Evolutionary conservation across 345 rosid species (phyloP).

Genomic region (Salix purpurea): DNA sequence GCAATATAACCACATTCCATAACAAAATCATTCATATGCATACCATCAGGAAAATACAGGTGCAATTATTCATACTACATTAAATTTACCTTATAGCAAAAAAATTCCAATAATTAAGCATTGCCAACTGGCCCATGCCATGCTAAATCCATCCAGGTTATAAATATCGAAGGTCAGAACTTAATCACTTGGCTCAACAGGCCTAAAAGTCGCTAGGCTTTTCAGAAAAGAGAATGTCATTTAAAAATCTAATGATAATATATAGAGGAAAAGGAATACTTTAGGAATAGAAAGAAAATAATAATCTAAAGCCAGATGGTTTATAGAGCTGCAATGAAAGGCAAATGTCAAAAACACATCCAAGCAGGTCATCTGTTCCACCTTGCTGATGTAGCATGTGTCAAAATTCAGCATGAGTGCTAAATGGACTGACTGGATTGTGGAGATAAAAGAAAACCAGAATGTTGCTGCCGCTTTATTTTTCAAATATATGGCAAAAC

Average conservation of each 20-base stretch:
- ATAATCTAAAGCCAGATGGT: neutral
- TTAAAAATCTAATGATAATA: neutral
- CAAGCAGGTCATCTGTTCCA: neutral
- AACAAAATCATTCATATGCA: neutral
- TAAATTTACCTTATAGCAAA: neutral
- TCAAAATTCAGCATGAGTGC: neutral
- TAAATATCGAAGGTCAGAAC: neutral
- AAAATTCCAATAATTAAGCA: neutral
- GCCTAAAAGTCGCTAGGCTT: neutral
- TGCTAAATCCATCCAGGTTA: neutral
- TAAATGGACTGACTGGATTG: neutral
- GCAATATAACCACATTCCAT: neutral
- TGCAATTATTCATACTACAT: neutral
- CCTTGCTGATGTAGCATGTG: neutral
- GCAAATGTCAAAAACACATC: neutral
- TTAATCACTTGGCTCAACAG: no score
- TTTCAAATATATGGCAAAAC: neutral
- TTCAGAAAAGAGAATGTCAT: neutral
- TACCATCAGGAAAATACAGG: neutral
- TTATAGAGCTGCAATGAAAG: neutral
- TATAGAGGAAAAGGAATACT: neutral
- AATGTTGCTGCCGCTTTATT: neutral
- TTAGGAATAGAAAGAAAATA: neutral
- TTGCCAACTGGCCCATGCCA: neutral
- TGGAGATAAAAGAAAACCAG: neutral